Evolutionary conservation across 495 filamentous ascomycete species (phyloP), one percentile per base, ranked within the genome.

Genomic region (Aspergillus leporis): DNA sequence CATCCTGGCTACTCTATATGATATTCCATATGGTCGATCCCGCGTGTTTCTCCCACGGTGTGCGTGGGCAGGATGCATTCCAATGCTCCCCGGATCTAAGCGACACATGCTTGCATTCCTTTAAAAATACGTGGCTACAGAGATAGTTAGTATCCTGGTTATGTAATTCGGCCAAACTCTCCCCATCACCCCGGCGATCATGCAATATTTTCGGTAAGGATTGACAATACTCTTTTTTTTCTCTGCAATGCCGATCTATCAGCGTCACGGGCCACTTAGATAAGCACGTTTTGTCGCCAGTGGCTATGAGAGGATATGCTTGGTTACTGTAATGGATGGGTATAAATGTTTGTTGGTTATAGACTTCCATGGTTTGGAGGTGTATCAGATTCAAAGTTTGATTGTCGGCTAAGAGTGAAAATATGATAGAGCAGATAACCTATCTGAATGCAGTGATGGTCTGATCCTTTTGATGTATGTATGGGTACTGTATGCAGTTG

Each of bases 201-300:
- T 45, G 58, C 43, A 46, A 45, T 34, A n/a, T 22, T 25, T 47
- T 31, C 32, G 45, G 23, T 22, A 47, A 55, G 45, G 58, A 60
- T 60, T 55, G 38, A 34, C 58, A 50, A 21, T 3, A 51, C 32
- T 46, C 51, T 46, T 41, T 55, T 46, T 41, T 21, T 55, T 23
- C 41, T 51, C 51, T 60, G 58, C 58, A 60, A 49, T 53, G 58
- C 55, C 58, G 58, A 60, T 60, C 58, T 55, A 51, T 60, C 58
- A 43, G 32, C 14, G n/a, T 28, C 58, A 60, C 34, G 47, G 58
- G 40, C 52, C 58, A 50, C 40, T 53, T 22, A 55, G 53, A n/a
- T 30, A 7, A 48, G 25, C n/a, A 16, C 34, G 12, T 53, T 36
- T 16, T 18, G 3, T 36, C 32, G 32, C 16, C 48, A 51, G 48